A percentile compares a stretch with the other conserved stretches of the same genome.
Evolutionary conservation across 768 basidiomycete genomes (phyloP).

Genomic region (Rhodotorula diobovata): DNA sequence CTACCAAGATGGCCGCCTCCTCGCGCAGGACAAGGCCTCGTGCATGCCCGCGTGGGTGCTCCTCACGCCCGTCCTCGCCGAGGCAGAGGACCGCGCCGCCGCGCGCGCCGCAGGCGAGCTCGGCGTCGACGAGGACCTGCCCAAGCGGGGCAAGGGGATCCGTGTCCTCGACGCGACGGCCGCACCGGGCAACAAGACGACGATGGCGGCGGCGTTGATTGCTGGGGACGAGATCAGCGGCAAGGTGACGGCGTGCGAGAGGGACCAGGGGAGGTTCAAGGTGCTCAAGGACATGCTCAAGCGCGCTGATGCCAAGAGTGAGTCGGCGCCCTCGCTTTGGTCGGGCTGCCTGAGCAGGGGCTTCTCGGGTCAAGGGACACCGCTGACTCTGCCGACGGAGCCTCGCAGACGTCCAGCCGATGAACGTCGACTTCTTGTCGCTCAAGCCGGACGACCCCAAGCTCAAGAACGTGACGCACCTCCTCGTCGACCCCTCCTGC

Average conservation of each 20-base stretch:
- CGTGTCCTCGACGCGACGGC: slow-evolving; percentile 87
- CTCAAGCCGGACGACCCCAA: slow-evolving; percentile 63
- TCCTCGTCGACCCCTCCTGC: slow-evolving; percentile 92
- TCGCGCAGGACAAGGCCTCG: slow-evolving; percentile 95
- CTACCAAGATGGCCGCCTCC: slow-evolving; percentile 73
- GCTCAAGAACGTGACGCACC: slow-evolving; percentile 70
- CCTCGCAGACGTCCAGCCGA: slow-evolving; percentile 57
- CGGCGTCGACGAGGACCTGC: slow-evolving; percentile 1
- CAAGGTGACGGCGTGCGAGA: slow-evolving; percentile 67
- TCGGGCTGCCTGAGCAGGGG: too few species aligned
- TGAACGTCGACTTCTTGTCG: slow-evolving; percentile 77
- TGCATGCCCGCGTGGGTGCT: slow-evolving; percentile 90
- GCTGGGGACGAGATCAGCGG: slow-evolving; percentile 63
- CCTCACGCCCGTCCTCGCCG: slow-evolving; percentile 60
- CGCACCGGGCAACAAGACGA: slow-evolving; percentile 97
- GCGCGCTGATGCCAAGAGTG: slow-evolving; percentile 71
- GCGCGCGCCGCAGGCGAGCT: not conserved
- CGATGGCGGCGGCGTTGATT: slow-evolving; percentile 86
- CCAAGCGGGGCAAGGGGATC: slow-evolving; percentile 26
- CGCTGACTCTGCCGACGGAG: not conserved
- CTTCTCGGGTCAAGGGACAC: too few species aligned
- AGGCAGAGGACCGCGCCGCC: slow-evolving; percentile 21
- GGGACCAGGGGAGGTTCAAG: slow-evolving; percentile 71
- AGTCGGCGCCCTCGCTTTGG: slow-evolving; percentile 2
- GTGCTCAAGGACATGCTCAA: slow-evolving; percentile 79